Conservation (phyloP, 495 filamentous ascomycete species). For the Xylaria curta region DNA sequence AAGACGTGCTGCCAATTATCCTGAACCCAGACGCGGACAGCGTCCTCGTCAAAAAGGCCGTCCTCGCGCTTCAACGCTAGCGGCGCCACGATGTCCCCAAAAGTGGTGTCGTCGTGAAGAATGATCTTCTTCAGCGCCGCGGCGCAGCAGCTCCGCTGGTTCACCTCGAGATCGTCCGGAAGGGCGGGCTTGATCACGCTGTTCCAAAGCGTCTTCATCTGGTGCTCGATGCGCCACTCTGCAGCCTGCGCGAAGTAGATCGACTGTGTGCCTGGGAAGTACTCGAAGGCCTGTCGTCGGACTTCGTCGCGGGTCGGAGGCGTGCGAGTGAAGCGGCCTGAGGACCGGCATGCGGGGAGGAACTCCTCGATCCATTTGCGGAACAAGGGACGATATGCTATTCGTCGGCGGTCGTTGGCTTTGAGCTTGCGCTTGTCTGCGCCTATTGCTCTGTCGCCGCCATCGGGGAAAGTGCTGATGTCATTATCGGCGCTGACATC, state of each 20-base stretch:
- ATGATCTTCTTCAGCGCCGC: slow-evolving; percentile 47
- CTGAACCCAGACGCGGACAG: slow-evolving; percentile 43
- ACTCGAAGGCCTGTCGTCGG: slow-evolving; percentile 43
- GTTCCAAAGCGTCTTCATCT: slow-evolving; percentile 40
- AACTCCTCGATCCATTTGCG: slow-evolving; percentile 61
- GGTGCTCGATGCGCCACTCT: slow-evolving; percentile 39
- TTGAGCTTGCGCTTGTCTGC: slow-evolving; percentile 51
- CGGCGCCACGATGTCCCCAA: slow-evolving; percentile 34
- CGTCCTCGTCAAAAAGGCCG: slow-evolving; percentile 48
- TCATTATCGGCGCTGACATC: not conserved
- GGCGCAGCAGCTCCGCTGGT: slow-evolving; percentile 34
- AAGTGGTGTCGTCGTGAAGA: slow-evolving; percentile 40
- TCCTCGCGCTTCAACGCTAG: slow-evolving; percentile 32
- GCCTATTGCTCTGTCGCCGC: too few species aligned
- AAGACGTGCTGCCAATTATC: slow-evolving; percentile 45
- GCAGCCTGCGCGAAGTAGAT: slow-evolving; percentile 35
- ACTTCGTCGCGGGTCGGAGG: slow-evolving; percentile 39
- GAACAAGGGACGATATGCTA: slow-evolving; percentile 55
- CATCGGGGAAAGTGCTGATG: too few species aligned
- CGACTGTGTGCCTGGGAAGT: slow-evolving; percentile 38
- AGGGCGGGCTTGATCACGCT: slow-evolving; percentile 44
- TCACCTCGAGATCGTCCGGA: slow-evolving; percentile 29
- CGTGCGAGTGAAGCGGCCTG: slow-evolving; percentile 32
- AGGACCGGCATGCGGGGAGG: slow-evolving; percentile 49
- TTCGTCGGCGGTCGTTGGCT: slow-evolving; percentile 56